These are phyloP conservation scores for Leccinum boreale DNA, from an alignment of 768 basidiomycete species.

Conservation along the genomic window DNA sequence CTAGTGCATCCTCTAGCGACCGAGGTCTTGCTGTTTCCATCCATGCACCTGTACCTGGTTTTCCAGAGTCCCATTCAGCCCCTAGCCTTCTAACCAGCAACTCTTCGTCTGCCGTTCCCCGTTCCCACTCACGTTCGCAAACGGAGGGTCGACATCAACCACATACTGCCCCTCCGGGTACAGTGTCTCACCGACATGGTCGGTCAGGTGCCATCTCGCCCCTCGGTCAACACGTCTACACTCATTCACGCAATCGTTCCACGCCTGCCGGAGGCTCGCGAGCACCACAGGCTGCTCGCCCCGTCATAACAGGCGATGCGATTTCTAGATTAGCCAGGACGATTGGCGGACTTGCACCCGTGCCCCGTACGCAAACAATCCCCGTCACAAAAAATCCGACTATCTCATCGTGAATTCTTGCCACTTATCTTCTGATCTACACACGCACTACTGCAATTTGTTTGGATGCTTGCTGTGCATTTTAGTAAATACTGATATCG, in stretches of 20 bases:
- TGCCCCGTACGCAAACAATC: slow-evolving; percentile 25
- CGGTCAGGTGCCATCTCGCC: slow-evolving; percentile 47
- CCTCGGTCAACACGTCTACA: slow-evolving; percentile 34
- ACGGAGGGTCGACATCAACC: slow-evolving; percentile 48
- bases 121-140: slow-evolving; percentile 51
- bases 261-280: slow-evolving; percentile 48
- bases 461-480: slow-evolving; percentile 12
- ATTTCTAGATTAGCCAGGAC: slow-evolving; percentile 63
- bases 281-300: slow-evolving; percentile 46
- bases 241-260: slow-evolving; percentile 59
- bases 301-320: slow-evolving; percentile 72
- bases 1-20: slow-evolving; percentile 23
- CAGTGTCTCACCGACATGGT: slow-evolving; percentile 31
- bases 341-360: slow-evolving; percentile 41
- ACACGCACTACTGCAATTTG: slow-evolving; percentile 8
- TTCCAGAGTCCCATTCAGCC: slow-evolving; percentile 39
- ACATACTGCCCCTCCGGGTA: slow-evolving; percentile 23
- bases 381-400: slow-evolving; percentile 28
- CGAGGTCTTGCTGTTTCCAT: slow-evolving; percentile 51
- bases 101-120: slow-evolving; percentile 23
- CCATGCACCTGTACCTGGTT: slow-evolving; percentile 45
- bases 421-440: slow-evolving; percentile 9
- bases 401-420: slow-evolving; percentile 19
- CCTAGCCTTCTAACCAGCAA: slow-evolving; percentile 33
- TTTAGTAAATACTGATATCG: slow-evolving; percentile 12